Evolutionary conservation across 805 yeast genomes (phyloP), one percentile per base, ranked within the genome.

Genomic region (Maudiozyma turicensis): DNA sequence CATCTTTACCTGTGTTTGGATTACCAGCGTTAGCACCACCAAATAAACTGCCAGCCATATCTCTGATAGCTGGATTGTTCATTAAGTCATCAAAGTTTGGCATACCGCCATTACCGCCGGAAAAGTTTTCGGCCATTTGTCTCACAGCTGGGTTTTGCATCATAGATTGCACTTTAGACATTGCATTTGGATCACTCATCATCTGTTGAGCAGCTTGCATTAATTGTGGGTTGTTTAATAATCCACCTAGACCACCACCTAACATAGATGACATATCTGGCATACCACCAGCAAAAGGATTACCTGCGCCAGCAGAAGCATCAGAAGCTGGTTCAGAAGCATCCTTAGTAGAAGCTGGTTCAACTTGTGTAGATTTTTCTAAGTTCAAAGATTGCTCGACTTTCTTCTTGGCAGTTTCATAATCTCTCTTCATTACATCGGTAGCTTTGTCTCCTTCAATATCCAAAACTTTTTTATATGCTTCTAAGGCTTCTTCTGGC

Each of bases 401-500:
- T 65, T 90, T 82, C 68, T 78, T 79, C 72, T 87, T 86, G 28
- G 97, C 97, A 35, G 96, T 86, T 67, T 91, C 96, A 65, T 81
- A 89, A 48, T 96, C 99, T 63, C 83, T 82, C 67, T 77, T 78
- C 96, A 91, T 91, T 14, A 93, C 90, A 40, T 85, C 95, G 7
- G 90, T 79, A 44, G 91, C 88, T 29, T 72, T 70, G 43, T 80
- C 85, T 42, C 97, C 96, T 70, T 93, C 98, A 50, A 80, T 79
- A 50, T 86, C 89, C 56, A 93, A 68, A 39, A 96, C 99, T 55
- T 75, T 76, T 68, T 86, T 82, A 70, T 93, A 93, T 31, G 98
- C 97, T 44, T 88, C 84, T 73, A 89, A 73, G 10, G 99, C 79
- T 47, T 84, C 95, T 68, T 85, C 81, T 51, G 91, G 82, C 63